Base-by-base conservation (phyloP, 148 eudicot species). In the Polygonum aviculare region DNA sequence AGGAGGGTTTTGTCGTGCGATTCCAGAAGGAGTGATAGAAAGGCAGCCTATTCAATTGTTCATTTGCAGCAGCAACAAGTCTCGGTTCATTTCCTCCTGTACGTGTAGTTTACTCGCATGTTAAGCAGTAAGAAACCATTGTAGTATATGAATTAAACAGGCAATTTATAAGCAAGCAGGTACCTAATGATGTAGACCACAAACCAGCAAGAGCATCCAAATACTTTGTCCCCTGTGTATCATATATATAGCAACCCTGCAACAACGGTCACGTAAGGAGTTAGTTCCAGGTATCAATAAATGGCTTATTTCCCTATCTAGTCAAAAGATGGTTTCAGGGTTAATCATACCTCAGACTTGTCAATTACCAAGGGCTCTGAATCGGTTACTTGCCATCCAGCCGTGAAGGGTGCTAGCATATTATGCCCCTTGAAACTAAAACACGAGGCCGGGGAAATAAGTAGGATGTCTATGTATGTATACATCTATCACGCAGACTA, bases 11-110 rank as follows among this genome's bases (percentile, higher is more conserved):
- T 74, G 98, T 94, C 4, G 98, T 94, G 78, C 97, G 90, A 81
- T 94, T 94, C 97, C 97, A 94, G 71, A 94, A 94, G 39, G 98
- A 94, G 79, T 94, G 98, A 74, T 94, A 94, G 82, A 94, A 94
- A 10, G 98, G 98, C 86, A 94, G 79, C 22, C 85, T 89, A 70
- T 92, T 94, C 59, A 94, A 83, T 76, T 94, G 98, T 49, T 79
- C 76, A 76, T 80, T 82, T 76, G 98, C 98, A 82, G 98, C 98
- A 44, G 81, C 92, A 79, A 94, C 82, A 79, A 94, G 97, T 76
- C 93, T 95, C 49, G 96, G 88, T 84, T 94, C 97, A 80, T 79
- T 90, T 59, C 98, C 98, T 78, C 98, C 98, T 94, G 86, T 77
- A 26, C 31, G 31, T 26, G 31, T 26, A 86, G 49, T 41, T 75